Base-by-base conservation (phyloP, 1,284 basidiomycete genomes). In the Anthracocystis panici-leucophaei region DNA sequence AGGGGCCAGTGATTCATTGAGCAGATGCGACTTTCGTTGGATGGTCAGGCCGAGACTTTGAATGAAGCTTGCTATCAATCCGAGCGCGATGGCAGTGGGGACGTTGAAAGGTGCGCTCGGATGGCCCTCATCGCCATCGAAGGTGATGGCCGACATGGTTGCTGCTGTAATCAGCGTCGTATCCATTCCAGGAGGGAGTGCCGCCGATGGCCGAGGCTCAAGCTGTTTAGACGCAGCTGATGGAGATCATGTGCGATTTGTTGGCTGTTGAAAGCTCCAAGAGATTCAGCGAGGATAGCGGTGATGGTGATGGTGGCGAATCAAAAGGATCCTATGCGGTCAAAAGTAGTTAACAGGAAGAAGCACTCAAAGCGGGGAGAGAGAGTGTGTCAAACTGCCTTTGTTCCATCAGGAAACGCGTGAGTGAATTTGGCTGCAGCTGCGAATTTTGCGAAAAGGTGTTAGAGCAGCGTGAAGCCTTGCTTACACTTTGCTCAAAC, bases 21-120 rank as follows among this genome's bases (percentile, higher is more conserved):
- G 87, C 41, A 97, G 89, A 88, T 97, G 95, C 79, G 93, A 95
- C 88, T 96, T 95, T 74, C 95, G 91, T 85, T 97, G 95, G 69
- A 98, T 91, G 29, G 95, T 97, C 41, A 98, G 89, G 18, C 95
- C 89, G 2, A 97, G 88, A 27, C 92, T 93, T 86, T 97, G 95
- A 25, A 97, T 88, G 84, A 93, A 95, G 29, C 92, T 94, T 25
- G 94, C 93, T 16, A 94, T 83, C 31, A 98, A 89, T 33, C 95
- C 95, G 67, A 96, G 88, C 8, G 67, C 64, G 42, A 82, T 82
- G 29, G 81, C 81, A 4, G 72, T 65, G 4, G 80, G 69, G 25
- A 82, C 81, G 60, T 65, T 64, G 58, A 76, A 62, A 7, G 65
- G 67, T 23, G 72, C 65, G 33, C 70, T 44, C 14, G 52, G 57